Base-by-base conservation (phyloP, 495 filamentous ascomycete genomes). In the Evernia prunastri region DNA sequence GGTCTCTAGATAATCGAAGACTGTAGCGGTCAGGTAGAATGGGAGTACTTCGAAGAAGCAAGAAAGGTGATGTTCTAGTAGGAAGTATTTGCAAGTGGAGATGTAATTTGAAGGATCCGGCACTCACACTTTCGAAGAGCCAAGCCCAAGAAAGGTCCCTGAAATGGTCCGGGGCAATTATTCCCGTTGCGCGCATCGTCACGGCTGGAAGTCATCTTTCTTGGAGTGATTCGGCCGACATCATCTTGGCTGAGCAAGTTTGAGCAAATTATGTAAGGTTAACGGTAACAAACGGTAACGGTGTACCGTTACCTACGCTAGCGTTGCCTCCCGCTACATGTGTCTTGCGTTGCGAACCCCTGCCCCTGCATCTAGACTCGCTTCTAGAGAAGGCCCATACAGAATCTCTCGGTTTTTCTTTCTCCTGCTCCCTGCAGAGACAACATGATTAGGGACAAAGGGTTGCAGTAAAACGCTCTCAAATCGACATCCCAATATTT, bases 211-310 rank as follows among this genome's bases (percentile, higher is more conserved):
- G 43, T 9, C 11, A 20, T n/a, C 9, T 25, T 9, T 51, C 25
- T 8, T 31, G 18, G 13, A 31, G 49, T 27, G 25, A 18, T 18
- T 29, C 15, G 49, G 27, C 49, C 27, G 49, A 53, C 23, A 20
- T n/a, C 25, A 15, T 29, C 49, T 53, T 53, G 49, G 27, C 29
- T 54, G 51, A 54, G 51, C 51, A 54, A 54, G 51, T 54, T 54
- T 54, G 51, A 54, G 51, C 51, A 31, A 31, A 18, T 53, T 53
- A 29, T 53, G 25, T 18, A 53, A 43, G 5, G 23, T 31, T 15
- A 49, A 27, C 45, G 23, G 45, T 49, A 17, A 18, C 15, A 31
- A 54, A 54, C 51, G 13, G 49, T 53, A 49, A 25, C 43, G n/a
- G 45, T 49, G 25, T 53, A 53, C 27, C 51, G 18, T 54, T 54